Evolutionary conservation across 257 asterid genomes (phyloP).

Genomic region (Anisodus acutangulus): DNA sequence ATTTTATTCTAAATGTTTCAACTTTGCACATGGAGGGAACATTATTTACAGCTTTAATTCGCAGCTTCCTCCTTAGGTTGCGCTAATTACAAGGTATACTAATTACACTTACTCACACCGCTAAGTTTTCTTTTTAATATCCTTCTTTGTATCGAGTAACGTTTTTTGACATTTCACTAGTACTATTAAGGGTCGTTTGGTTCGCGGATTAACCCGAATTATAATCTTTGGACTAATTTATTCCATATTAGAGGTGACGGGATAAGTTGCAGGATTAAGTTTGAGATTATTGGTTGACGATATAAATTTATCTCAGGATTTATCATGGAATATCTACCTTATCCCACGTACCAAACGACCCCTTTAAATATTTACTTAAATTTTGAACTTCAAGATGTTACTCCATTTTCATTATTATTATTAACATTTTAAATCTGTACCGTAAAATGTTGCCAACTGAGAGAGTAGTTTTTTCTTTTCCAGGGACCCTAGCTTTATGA

Average conservation of each 20-base stretch:
- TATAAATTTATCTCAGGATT: too few relatives aligned
- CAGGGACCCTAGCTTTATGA: slow-evolving; percentile 22
- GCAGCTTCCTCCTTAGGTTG: background rate
- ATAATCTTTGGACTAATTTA: too few relatives aligned
- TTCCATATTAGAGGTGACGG: too few relatives aligned
- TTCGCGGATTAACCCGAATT: too few relatives aligned
- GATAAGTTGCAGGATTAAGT: too few relatives aligned
- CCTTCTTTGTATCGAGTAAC: background rate
- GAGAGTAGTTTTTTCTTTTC: background rate
- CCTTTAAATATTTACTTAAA: background rate
- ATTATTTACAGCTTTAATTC: background rate
- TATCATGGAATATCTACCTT: too few relatives aligned
- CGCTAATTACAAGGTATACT: background rate
- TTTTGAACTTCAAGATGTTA: slow-evolving; percentile 3
- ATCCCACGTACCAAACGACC: too few relatives aligned
- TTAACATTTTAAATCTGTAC: background rate
- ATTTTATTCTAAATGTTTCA: background rate
- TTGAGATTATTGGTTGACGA: too few relatives aligned
- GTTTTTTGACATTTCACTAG: slow-evolving; percentile 2
- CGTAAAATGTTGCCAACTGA: background rate
- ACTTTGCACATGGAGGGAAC: background rate
- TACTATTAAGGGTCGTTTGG: background rate
- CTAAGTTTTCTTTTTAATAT: background rate
- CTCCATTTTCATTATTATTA: background rate
- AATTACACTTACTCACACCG: background rate